Evolutionary conservation across 1,284 basidiomycete genomes (phyloP).

Genomic region (Retiboletus flavoniger): DNA sequence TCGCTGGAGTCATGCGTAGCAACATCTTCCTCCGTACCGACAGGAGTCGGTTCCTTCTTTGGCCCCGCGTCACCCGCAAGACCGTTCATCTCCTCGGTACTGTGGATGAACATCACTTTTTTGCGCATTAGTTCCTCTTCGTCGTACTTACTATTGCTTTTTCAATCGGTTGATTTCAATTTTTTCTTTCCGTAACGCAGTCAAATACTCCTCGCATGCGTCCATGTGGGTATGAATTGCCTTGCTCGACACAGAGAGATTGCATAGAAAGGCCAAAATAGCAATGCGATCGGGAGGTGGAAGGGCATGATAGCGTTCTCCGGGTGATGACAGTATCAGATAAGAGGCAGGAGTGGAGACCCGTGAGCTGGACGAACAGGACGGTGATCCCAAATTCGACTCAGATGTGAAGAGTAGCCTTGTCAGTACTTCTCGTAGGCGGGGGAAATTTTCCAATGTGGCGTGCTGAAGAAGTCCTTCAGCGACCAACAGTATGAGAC

Average conservation of each 20-base stretch:
- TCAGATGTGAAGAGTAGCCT: conserved; percentile 72
- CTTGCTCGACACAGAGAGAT: conserved; percentile 88
- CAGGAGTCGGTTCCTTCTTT: conserved; percentile 47
- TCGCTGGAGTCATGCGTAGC: conserved; percentile 65
- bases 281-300: conserved; percentile 79
- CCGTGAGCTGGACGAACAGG: conserved; percentile 48
- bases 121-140: conserved; percentile 2
- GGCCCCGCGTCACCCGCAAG: conserved; percentile 58
- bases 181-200: conserved; percentile 92
- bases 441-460: conserved; percentile 70
- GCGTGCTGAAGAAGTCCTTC: conserved; percentile 58
- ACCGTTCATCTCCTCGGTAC: conserved; percentile 71
- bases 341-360: conserved; percentile 39
- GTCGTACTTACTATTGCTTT: conserved; percentile 73
- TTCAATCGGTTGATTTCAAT: conserved; percentile 89
- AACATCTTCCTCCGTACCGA: conserved; percentile 54
- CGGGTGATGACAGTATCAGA: conserved; percentile 49
- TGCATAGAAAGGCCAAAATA: conserved; percentile 86
- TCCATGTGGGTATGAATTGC: conserved; percentile 88
- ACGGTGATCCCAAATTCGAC: conserved; percentile 37
- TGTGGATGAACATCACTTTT: conserved; percentile 32
- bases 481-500: conserved; percentile 11
- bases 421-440: conserved; percentile 72
- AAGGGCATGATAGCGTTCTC: conserved; percentile 73
- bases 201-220: conserved; percentile 83